These are phyloP conservation scores for Suhomyces atakaporum DNA, from an alignment of 1,139 yeast species.

Conservation along the genomic window DNA sequence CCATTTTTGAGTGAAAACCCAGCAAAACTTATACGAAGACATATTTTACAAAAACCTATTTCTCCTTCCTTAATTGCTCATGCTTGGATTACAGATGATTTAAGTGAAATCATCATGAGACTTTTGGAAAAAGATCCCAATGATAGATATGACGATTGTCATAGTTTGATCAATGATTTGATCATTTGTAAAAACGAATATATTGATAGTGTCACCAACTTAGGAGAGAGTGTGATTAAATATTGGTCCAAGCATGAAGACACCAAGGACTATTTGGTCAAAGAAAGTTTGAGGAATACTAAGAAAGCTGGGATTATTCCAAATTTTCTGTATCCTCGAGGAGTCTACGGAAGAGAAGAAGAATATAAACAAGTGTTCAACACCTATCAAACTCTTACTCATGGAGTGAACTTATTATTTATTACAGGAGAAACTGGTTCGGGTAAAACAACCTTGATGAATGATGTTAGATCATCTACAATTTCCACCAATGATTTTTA, in stretches of 20 bases:
- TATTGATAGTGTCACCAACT: conserved; percentile 11
- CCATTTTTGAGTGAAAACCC: conserved; percentile 50
- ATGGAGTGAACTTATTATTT: conserved; percentile 33
- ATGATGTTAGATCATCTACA: conserved; percentile 42
- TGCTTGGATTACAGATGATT: conserved; percentile 36
- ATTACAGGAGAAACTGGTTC: conserved; percentile 50
- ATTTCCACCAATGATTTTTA: conserved; percentile 40
- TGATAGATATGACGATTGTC: conserved; percentile 43
- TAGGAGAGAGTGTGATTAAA: conserved; percentile 10
- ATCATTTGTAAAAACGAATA: conserved; percentile 24
- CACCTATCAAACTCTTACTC: conserved; percentile 24
- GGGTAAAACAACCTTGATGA: conserved; percentile 51
- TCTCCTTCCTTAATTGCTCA: conserved; percentile 40
- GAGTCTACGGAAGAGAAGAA: conserved; percentile 39
- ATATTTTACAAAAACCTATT: conserved; percentile 43
- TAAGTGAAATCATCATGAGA: conserved; percentile 46
- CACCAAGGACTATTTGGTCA: conserved; percentile 8
- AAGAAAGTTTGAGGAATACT: conserved; percentile 4
- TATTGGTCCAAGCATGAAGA: conserved; percentile 12
- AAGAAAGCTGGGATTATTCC: conserved; percentile 19
- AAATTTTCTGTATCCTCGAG: conserved; percentile 29
- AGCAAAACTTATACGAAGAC: conserved; percentile 43
- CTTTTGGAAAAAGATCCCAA: conserved; percentile 46
- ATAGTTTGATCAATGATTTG: conserved; percentile 42
- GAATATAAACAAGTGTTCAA: conserved; percentile 29